Evolutionary conservation across 2,329 filamentous ascomycete genomes (phyloP).

Genomic region (Exophiala sp.): DNA sequence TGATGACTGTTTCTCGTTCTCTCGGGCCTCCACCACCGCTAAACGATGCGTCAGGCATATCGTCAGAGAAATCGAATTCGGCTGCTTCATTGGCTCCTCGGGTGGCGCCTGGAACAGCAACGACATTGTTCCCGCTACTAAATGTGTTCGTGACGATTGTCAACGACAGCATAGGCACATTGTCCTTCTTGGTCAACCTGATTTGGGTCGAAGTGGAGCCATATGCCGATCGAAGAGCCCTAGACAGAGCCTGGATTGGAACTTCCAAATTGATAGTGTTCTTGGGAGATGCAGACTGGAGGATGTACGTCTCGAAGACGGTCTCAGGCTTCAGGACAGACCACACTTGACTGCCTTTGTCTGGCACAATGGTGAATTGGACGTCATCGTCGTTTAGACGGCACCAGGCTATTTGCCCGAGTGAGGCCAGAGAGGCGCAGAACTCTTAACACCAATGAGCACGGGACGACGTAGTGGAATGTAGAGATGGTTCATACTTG

Average conservation of each 20-base stretch:
- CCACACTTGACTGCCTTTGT: conserved; percentile 95
- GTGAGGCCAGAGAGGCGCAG: conserved; percentile 59
- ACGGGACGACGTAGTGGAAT: conserved; percentile 15
- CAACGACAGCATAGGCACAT: conserved; percentile 78
- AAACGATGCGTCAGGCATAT: conserved; percentile 47
- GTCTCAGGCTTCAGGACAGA: conserved; percentile 69
- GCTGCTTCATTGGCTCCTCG: conserved; percentile 21
- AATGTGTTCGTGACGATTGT: conserved; percentile 78
- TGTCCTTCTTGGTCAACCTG: conserved; percentile 88
- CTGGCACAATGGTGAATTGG: conserved; percentile 92
- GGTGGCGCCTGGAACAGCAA: conserved; percentile 31
- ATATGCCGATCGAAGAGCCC: conserved; percentile 84
- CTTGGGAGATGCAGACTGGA: conserved; percentile 75
- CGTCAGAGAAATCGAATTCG: conserved; percentile 31
- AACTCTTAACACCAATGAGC: conserved; percentile 46
- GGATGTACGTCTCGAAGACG: conserved; percentile 85
- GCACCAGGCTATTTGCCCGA: conserved; percentile 85
- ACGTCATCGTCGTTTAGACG: conserved; percentile 82
- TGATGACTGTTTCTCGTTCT: conserved; percentile 86
- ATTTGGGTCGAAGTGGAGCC: conserved; percentile 78
- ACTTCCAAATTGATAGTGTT: conserved; percentile 97
- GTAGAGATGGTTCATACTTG: conserved; percentile 41
- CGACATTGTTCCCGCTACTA: conserved; percentile 49
- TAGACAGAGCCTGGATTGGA: conserved; percentile 79
- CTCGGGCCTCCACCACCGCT: conserved; percentile 57